These are phyloP conservation scores for Sclerotinia glacialis DNA, from an alignment of 2,329 filamentous ascomycete genomes.

Conservation along the genomic window DNA sequence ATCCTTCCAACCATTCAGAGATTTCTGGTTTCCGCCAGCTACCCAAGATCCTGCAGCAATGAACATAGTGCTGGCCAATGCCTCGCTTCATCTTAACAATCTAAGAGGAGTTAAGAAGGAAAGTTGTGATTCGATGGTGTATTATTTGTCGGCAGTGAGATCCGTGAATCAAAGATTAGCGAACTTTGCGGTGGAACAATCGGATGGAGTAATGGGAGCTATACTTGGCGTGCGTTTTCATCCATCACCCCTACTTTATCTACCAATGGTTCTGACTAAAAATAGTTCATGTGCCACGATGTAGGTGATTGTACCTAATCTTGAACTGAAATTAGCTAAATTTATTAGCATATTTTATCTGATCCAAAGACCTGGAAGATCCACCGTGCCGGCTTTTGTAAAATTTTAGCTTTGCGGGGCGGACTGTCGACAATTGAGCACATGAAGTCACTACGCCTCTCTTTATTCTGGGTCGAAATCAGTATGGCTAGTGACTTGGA, in stretches of 20 bases:
- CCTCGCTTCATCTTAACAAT: not conserved
- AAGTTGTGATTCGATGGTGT: not conserved
- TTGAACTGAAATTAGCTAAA: not conserved
- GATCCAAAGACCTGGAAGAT: not conserved
- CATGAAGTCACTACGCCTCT: not conserved
- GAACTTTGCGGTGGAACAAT: not conserved
- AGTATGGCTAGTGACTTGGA: slow-evolving; percentile 16
- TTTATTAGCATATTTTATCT: not conserved
- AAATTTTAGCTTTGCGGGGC: not conserved
- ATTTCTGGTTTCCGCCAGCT: slow-evolving; percentile 12
- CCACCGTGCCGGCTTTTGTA: slow-evolving; percentile 11
- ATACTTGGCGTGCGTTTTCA: slow-evolving; percentile 7
- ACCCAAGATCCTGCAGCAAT: not conserved
- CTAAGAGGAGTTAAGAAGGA: not conserved
- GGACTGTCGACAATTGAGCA: slow-evolving; percentile 10
- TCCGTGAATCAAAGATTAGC: slow-evolving; percentile 4
- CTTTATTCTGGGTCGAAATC: slow-evolving; percentile 15
- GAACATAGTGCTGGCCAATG: slow-evolving; percentile 6
- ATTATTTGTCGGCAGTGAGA: slow-evolving; percentile 2
- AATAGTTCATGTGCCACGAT: slow-evolving; percentile 17
- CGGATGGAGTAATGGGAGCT: not conserved
- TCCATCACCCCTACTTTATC: too few species aligned
- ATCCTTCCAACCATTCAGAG: slow-evolving; percentile 3
- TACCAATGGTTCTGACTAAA: not conserved
- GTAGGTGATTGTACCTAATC: not conserved